phyloP scores from a whole-genome alignment of 202 grass and related monocot genomes.

The Eragrostis tef region DNA sequence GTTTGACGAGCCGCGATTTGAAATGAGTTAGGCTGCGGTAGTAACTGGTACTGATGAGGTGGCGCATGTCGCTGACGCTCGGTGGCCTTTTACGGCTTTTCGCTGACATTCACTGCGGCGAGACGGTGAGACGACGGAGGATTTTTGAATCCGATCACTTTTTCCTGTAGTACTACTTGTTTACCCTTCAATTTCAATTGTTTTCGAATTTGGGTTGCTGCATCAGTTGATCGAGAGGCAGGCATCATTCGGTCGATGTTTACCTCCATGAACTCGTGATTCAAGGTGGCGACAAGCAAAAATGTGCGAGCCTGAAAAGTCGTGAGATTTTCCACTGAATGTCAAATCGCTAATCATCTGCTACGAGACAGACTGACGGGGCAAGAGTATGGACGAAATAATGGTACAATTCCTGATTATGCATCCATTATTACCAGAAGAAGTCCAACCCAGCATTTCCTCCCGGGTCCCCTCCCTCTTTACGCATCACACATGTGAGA shows the following conservation, averaged over 20 bases:
- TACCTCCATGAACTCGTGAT: not conserved
- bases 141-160: constrained; percentile 11
- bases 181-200: not conserved
- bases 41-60: not conserved
- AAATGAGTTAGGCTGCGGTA: constrained; percentile 30
- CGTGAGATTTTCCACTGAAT: not conserved
- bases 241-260: not conserved
- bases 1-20: constrained; percentile 58
- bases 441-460: not conserved
- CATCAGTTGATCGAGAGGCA: not conserved
- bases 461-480: not conserved
- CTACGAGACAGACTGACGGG: not conserved
- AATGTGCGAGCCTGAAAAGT: not conserved
- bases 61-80: not conserved
- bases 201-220: constrained; percentile 17
- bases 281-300: not conserved
- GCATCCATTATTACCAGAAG: not conserved
- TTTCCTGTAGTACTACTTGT: not conserved
- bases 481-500: not conserved
- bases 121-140: not conserved
- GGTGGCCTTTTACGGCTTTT: constrained; percentile 42
- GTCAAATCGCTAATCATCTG: not conserved
- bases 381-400: not conserved
- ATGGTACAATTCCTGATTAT: not conserved
- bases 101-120: constrained; percentile 43